Percentiles rank a stretch among this genome's conserved stretches.
Conservation (phyloP, 495 filamentous ascomycete species). For the Glutinoglossum americanum region DNA sequence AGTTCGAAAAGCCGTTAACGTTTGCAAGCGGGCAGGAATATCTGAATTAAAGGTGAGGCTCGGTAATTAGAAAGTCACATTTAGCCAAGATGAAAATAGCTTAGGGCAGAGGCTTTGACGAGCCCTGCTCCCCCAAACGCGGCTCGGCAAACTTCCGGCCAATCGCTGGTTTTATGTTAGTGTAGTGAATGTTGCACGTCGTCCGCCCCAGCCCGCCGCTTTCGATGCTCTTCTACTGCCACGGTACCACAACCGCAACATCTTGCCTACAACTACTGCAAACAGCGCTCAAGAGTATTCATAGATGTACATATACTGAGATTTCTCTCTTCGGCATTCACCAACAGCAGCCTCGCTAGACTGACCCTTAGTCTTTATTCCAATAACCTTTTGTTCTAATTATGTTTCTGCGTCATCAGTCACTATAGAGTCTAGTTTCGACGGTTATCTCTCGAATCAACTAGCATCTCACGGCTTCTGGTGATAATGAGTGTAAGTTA, state of each 20-base stretch:
- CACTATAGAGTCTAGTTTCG: neutral
- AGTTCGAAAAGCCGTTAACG: constrained; percentile 27
- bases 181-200: neutral
- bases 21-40: neutral
- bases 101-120: neutral
- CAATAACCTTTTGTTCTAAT: neutral
- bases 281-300: neutral
- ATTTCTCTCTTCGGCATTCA: neutral
- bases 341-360: neutral
- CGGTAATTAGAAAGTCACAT: neutral
- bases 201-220: neutral
- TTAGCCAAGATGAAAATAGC: neutral
- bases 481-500: neutral
- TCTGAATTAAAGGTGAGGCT: neutral
- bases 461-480: neutral
- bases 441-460: neutral
- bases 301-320: neutral
- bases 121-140: neutral
- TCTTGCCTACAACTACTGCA: neutral
- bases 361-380: neutral
- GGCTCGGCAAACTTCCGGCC: neutral
- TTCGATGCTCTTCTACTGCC: neutral
- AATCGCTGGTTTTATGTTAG: neutral
- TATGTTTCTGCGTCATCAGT: neutral
- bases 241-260: neutral